These are phyloP conservation scores for Cryptococcus deneoformans DNA, from an alignment of 1,284 basidiomycete genomes.

Conservation along the genomic window DNA sequence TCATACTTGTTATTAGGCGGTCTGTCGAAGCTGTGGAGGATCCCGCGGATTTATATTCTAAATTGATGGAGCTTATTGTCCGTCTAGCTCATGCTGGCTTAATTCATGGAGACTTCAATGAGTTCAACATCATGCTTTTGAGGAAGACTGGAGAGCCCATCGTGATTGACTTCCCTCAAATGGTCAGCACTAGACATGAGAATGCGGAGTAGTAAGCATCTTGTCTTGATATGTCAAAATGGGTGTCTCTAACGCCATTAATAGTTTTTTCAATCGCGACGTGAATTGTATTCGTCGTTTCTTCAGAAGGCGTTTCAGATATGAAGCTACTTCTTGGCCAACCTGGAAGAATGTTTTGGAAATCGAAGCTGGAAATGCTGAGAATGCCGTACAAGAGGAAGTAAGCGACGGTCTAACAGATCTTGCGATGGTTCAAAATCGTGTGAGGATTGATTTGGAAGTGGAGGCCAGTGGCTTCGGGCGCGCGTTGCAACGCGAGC, in stretches of 20 bases:
- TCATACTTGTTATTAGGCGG: conserved; percentile 58
- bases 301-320: conserved; percentile 88
- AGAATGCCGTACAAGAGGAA: conserved; percentile 9
- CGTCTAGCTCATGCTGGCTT: conserved; percentile 88
- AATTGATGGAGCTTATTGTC: conserved; percentile 93
- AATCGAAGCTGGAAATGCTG: conserved; percentile 19
- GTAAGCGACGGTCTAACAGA: conserved; percentile 26
- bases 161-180: conserved; percentile 94
- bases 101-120: conserved; percentile 99
- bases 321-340: conserved; percentile 86
- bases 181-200: conserved; percentile 95
- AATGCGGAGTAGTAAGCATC: conserved; percentile 88
- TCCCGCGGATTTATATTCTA: conserved; percentile 85
- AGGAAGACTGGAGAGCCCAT: conserved; percentile 73
- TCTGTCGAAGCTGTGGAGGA: conserved; percentile 80
- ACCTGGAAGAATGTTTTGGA: conserved; percentile 66
- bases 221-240: neutral
- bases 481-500: conserved; percentile 70
- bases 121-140: conserved; percentile 96
- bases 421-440: conserved; percentile 9
- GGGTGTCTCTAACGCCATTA: neutral
- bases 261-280: conserved; percentile 98
- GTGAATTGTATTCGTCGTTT: conserved; percentile 95
- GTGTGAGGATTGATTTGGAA: conserved; percentile 75
- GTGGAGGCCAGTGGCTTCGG: conserved; percentile 91